These are phyloP conservation scores for Mariannaea elegans DNA, from an alignment of 2,329 filamentous ascomycete species.

Conservation along the genomic window DNA sequence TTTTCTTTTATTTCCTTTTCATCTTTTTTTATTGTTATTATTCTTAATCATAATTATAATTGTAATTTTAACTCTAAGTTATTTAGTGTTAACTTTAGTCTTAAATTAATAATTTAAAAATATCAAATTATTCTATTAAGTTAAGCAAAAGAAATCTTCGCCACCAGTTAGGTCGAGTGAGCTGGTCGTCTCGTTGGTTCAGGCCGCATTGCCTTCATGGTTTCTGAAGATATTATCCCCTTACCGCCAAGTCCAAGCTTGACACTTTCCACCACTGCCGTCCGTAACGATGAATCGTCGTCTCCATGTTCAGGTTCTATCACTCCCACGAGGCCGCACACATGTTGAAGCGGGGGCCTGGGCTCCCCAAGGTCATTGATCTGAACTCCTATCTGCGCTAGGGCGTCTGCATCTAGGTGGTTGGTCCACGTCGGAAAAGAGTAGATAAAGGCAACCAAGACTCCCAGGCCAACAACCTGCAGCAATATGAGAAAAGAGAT, in stretches of 20 bases:
- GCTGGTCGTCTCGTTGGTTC: too few species aligned
- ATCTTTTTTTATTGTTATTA: too few species aligned
- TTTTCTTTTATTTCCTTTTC: too few species aligned
- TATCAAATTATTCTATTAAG: too few species aligned
- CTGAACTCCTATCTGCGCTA: slow-evolving; percentile 13
- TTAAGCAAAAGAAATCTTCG: too few species aligned
- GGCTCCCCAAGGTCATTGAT: slow-evolving; percentile 19
- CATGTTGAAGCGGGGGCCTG: background rate
- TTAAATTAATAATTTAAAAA: too few species aligned
- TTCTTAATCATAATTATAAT: too few species aligned
- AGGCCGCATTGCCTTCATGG: background rate
- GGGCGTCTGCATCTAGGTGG: slow-evolving; percentile 19
- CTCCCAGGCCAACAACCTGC: slow-evolving; percentile 5
- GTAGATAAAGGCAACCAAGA: slow-evolving; percentile 12
- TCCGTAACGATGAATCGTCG: background rate
- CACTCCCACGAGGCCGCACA: slow-evolving; percentile 3
- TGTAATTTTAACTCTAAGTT: too few species aligned
- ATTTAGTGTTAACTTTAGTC: too few species aligned
- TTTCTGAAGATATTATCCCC: background rate
- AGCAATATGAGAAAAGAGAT: slow-evolving; percentile 14
- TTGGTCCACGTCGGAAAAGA: slow-evolving; percentile 21
- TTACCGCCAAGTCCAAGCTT: background rate
- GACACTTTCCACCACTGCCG: background rate
- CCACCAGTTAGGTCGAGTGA: too few species aligned
- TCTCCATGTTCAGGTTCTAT: background rate